Base-by-base conservation (phyloP, 129 eudicot species). In the Helichrysum umbraculigerum region DNA sequence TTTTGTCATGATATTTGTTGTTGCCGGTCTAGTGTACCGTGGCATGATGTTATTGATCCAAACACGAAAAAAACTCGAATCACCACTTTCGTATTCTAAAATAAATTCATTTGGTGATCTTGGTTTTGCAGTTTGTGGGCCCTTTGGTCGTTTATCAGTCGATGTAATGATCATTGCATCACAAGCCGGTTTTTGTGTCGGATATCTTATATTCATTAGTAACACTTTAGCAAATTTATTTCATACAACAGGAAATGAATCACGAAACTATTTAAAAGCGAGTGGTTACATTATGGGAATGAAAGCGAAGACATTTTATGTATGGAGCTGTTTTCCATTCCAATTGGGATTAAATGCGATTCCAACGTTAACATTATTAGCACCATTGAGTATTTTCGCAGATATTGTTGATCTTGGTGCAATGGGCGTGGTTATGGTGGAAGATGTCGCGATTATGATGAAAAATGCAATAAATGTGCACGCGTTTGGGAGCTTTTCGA, bases 381-480 rank as follows among this genome's bases (percentile, higher is more conserved):
- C 93, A 61, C 93, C 93, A 0, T 34, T 88, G 81, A 85, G 90
- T 19, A 88, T 88, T 9, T 88, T 88, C 72, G 93, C 93, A 0
- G 93, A 88, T 30, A 67, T 88, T 11, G 81, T 88, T 7, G 88
- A 88, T 9, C 30, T 88, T 51, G 85, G 86, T 0, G 85, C 93
- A 6, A 85, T 88, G 93, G 77, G 65, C 1, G 85, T 81, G 2
- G 93, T 88, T 0, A 77, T 85, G 73, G 86, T 76, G 8, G 74
- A 88, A 52, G 93, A 88, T 15, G 71, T 78, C n/a, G 1, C 54
- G 7, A 71, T 68, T 29, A 69, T 78, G 11, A 2, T 74, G 20
- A 63, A 79, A 30, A 29, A 9, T 28, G 57, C 57, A 37, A 76
- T 76, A 0, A 73, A 41, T 22, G 81, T 81, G 7, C 64, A 70